phyloP scores from a whole-genome alignment of 345 rosid genomes.

The Lepidium didymum region DNA sequence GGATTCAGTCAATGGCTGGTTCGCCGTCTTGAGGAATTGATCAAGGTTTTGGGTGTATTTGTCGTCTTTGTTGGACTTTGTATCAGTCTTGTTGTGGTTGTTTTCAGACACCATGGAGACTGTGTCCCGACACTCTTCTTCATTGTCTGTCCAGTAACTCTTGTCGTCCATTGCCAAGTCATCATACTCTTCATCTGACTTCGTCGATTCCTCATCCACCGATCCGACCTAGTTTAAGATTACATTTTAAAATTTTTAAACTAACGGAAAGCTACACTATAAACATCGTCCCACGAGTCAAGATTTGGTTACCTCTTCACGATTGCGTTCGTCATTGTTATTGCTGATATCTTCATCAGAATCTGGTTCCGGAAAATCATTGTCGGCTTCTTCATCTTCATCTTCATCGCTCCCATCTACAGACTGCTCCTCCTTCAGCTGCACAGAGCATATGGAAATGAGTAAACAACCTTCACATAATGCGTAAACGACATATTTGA shows the following conservation, averaged over 20 bases:
- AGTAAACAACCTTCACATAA: background rate
- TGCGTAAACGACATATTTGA: background rate
- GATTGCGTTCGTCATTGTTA: slow-evolving; percentile 39
- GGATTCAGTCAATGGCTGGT: slow-evolving; percentile 41
- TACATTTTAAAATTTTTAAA: background rate
- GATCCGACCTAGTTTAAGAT: slow-evolving; percentile 59
- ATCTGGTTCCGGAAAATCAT: slow-evolving; percentile 64
- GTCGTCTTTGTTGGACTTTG: slow-evolving; percentile 24
- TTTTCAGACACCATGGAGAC: slow-evolving; percentile 10
- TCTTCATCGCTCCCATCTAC: slow-evolving; percentile 98
- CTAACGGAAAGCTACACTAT: background rate
- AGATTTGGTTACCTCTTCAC: slow-evolving; percentile 61
- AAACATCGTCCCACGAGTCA: background rate
- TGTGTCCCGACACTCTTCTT: slow-evolving; percentile 39
- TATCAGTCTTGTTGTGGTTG: slow-evolving; percentile 5
- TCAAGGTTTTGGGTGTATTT: slow-evolving; percentile 55
- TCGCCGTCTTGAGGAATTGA: slow-evolving; percentile 39
- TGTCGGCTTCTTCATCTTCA: slow-evolving; percentile 57
- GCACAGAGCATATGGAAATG: background rate
- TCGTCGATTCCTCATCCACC: slow-evolving; percentile 89
- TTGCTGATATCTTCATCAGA: slow-evolving; percentile 80
- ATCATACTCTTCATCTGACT: slow-evolving; percentile 91
- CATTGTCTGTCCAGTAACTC: slow-evolving; percentile 53
- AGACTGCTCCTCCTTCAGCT: slow-evolving; percentile 86
- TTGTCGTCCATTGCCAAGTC: slow-evolving; percentile 89